phyloP scores from a whole-genome alignment of 768 basidiomycete species.

The Antrodiella citrinella region DNA sequence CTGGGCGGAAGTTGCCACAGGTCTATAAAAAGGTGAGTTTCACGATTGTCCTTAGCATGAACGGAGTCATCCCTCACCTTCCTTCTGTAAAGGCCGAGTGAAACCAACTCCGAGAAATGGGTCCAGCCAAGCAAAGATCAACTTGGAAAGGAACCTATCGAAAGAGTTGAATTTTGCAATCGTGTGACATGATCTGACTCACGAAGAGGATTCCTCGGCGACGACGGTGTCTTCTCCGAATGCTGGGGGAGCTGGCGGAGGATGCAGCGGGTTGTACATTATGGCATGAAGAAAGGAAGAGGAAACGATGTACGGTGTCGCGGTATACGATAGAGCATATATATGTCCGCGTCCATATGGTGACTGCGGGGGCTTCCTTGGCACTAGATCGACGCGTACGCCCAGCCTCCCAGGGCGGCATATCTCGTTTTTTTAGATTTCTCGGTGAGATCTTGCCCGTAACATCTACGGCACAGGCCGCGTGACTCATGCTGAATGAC shows the following conservation, averaged over 20 bases:
- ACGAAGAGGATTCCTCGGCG: constrained; percentile 31
- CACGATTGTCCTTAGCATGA: too few species aligned
- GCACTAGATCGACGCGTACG: too few species aligned
- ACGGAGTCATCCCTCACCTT: constrained; percentile 30
- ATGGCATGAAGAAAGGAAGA: not conserved
- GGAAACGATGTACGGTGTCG: too few species aligned
- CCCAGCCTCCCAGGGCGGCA: too few species aligned
- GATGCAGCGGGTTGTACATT: constrained; percentile 31
- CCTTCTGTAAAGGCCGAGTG: constrained; percentile 46
- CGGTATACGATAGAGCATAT: too few species aligned
- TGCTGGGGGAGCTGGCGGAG: constrained; percentile 39
- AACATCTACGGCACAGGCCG: too few species aligned
- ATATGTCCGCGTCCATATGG: too few species aligned
- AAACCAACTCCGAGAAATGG: constrained; percentile 51
- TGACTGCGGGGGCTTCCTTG: too few species aligned
- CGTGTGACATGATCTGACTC: constrained; percentile 8
- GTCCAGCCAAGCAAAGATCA: constrained; percentile 46
- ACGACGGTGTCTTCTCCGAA: constrained; percentile 40
- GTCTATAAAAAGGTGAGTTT: constrained; percentile 34
- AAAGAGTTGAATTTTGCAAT: constrained; percentile 1
- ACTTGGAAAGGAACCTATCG: constrained; percentile 33
- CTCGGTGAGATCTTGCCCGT: too few species aligned
- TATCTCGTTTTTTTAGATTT: too few species aligned
- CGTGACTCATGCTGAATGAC: too few species aligned
- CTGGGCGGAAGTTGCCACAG: constrained; percentile 41